A percentile compares a stretch with the other conserved stretches of the same genome.
Evolutionary conservation across 345 rosid species (phyloP).

Genomic region (Syzygium aromaticum): DNA sequence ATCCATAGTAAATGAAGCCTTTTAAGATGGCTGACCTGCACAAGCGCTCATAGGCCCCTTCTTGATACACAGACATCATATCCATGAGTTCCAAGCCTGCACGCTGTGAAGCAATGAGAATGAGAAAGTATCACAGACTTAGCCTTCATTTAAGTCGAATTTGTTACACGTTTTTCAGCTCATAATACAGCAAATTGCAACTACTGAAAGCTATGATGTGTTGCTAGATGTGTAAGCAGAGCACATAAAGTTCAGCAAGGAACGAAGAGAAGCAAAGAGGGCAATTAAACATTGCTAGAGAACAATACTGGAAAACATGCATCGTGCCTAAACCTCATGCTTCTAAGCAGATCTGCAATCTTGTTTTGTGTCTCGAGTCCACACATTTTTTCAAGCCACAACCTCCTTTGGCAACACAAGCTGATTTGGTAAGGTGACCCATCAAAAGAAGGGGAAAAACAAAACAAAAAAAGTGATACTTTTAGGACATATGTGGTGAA

Average conservation of each 20-base stretch:
- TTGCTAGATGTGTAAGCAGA: background rate
- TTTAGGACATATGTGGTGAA: background rate
- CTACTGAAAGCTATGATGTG: background rate
- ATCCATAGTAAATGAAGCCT: background rate
- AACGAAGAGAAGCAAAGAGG: background rate
- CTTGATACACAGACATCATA: conserved; percentile 98
- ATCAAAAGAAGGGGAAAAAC: background rate
- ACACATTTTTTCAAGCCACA: background rate
- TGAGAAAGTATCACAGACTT: conserved; percentile 7
- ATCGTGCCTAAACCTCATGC: background rate
- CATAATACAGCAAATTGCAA: background rate
- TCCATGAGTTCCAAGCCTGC: conserved; percentile 99
- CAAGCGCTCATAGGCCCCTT: conserved; percentile 97
- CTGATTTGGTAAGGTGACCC: background rate
- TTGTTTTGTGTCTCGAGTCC: background rate
- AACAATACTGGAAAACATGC: background rate
- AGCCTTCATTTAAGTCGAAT: background rate
- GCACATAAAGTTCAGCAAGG: background rate
- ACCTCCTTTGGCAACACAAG: background rate
- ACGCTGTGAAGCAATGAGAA: conserved; percentile 45
- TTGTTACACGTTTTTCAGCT: background rate
- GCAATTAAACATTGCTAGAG: background rate
- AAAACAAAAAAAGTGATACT: background rate
- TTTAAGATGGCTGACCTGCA: conserved; percentile 55
- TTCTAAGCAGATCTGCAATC: background rate